These are phyloP conservation scores for Aspergillus indologenus DNA, from an alignment of 495 filamentous ascomycete species.

Conservation along the genomic window DNA sequence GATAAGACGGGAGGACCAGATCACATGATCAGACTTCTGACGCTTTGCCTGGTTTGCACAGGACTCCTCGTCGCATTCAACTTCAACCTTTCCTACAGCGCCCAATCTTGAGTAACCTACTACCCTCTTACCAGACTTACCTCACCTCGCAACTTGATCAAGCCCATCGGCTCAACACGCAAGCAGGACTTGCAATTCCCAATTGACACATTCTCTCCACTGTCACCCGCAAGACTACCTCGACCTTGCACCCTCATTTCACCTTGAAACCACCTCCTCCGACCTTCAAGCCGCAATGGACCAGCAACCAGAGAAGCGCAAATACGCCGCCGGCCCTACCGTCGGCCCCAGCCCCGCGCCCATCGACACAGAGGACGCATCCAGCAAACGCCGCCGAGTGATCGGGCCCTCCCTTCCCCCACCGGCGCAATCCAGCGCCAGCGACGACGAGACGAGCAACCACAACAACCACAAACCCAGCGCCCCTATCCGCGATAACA, in stretches of 20 bases:
- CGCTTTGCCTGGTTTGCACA: background rate
- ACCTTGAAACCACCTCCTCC: background rate
- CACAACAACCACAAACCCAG: too few relatives aligned
- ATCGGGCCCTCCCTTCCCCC: slow-evolving; percentile 35
- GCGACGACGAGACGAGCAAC: too few relatives aligned
- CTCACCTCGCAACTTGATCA: background rate
- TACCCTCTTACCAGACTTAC: background rate
- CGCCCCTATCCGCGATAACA: slow-evolving; percentile 25
- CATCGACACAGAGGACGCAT: background rate
- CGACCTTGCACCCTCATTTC: background rate
- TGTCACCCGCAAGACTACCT: too few relatives aligned
- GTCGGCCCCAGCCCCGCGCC: slow-evolving; percentile 19
- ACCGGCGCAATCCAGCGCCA: slow-evolving; percentile 18
- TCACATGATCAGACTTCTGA: background rate
- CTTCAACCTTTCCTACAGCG: background rate
- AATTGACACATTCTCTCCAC: too few relatives aligned
- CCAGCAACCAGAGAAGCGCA: background rate
- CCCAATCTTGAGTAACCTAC: background rate
- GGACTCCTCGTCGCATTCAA: background rate
- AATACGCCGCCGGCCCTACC: slow-evolving; percentile 2
- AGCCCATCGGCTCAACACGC: background rate
- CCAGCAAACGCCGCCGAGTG: slow-evolving; percentile 29
- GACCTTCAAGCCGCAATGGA: background rate
- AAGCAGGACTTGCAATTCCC: background rate
- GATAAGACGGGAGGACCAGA: background rate